Evolutionary conservation across 1,284 basidiomycete genomes (phyloP), one percentile per base, ranked within the genome.

Genomic region (Heterobasidion annosum): DNA sequence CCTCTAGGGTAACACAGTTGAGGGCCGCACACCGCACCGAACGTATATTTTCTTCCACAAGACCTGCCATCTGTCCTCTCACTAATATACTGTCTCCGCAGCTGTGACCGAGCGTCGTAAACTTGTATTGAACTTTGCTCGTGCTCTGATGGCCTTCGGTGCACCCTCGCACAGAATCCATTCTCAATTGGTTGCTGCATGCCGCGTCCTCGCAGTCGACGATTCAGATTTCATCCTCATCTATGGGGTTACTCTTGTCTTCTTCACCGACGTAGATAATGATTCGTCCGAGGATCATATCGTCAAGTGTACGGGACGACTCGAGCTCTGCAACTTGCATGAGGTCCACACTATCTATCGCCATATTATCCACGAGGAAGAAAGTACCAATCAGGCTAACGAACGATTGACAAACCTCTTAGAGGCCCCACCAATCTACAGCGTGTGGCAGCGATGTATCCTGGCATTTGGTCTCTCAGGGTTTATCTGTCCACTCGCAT

Each of bases 141-240:
- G 76, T 57, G 79, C 82, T 16, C 67, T 86, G 16, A 82, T 87
- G 76, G 73, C 72, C 2, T 86, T 81, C 59, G 83, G 83, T 32
- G 80, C 85, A 16, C 85, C 85, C 1, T 82, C 82, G 16, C 83
- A 86, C 65, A 79, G 85, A 44, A 79, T 86, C 59, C 83, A 85
- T 63, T 78, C 81, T 0, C 84, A 86, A 62, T 76, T 86, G 8
- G 67, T 74, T 3, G 85, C 92, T 6, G 88, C 89, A 4, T 85
- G 90, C 1, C 76, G 37, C 37, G 37, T 40, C n/a, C 37, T 40
- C 37, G 82, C 16, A 90, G 92, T 53, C 78, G 94, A n/a, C 87
- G 91, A 63, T 81, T 94, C 46, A 81, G 85, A 88, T 63, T 89
- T 90, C 62, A 83, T 88, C 43, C 85, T 91, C 67, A 75, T 91